Evolutionary conservation across 2,329 filamentous ascomycete genomes (phyloP), one percentile per base, ranked within the genome.

Genomic region (Esteya vermicola): DNA sequence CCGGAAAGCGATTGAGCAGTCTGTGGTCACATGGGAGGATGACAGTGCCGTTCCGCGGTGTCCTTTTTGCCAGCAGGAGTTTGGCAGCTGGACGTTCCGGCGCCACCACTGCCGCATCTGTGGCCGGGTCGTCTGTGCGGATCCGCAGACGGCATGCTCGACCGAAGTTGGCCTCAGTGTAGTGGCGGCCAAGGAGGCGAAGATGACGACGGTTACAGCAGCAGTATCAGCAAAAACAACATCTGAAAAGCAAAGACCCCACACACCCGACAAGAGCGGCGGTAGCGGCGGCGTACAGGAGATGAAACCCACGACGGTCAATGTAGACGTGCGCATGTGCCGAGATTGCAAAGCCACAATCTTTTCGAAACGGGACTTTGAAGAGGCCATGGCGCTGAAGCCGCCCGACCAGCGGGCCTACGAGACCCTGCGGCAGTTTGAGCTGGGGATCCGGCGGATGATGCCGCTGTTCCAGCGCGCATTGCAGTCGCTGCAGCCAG

Each of bases 31-130:
- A 0, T 98, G 91, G 91, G 84, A 98, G 57, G 88, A 96, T 39
- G 91, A 98, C 57, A 70, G 79, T 0, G 74, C 68, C 25, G 86
- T 98, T 6, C 46, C 68, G 2, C 78, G 78, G 47, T 98, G 91
- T 54, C 91, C 91, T 0, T 94, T 94, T 53, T 98, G 91, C 52
- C 84, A 93, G 54, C 91, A 98, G 52, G 85, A 94, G 42, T 98
- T 98, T 57, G 81, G 85, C 1, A 81, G 79, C 13, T 96, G 94
- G 72, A 83, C 85, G 2, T 93, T 96, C 53, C 75, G 91, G 51
- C 70, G 91, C 49, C 91, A 96, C 57, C 91, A 98, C 58, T 98
- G 91, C 59, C 75, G 91, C 40, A 80, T 93, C 59, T 98, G 91
- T 52, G 91, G 91, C 4, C 75, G 81, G 33, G 86, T 98, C 0